Conservation (phyloP, 306 rosid genomes). For the Neltuma alba region DNA sequence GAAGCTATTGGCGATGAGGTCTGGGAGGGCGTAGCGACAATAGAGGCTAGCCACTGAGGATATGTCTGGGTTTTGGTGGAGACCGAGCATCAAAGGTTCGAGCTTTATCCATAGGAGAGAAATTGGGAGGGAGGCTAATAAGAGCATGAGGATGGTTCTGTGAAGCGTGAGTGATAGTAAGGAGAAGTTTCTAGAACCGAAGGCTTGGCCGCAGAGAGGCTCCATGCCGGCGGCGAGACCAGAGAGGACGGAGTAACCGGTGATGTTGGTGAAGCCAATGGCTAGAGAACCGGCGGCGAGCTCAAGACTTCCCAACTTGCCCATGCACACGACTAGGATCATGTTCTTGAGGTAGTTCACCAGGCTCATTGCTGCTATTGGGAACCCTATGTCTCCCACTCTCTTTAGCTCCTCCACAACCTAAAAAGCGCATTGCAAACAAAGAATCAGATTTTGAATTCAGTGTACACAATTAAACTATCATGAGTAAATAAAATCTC, state of each 20-base stretch:
- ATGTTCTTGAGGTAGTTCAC: conserved; percentile 69
- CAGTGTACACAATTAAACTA: background rate
- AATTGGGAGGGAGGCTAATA: conserved; percentile 59
- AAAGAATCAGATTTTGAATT: background rate
- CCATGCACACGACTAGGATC: conserved; percentile 70
- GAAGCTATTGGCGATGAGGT: conserved; percentile 61
- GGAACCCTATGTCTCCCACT: conserved; percentile 61
- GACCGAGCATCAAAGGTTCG: conserved; percentile 56
- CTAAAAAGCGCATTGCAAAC: conserved; percentile 39
- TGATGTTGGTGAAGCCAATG: conserved; percentile 74
- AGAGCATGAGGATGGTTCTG: conserved; percentile 57
- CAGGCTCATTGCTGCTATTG: conserved; percentile 61
- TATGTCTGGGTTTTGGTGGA: conserved; percentile 65
- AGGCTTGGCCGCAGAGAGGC: conserved; percentile 67
- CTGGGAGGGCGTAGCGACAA: conserved; percentile 72
- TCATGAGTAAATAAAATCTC: no score
- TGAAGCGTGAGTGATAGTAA: conserved; percentile 53
- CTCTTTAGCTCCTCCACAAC: conserved; percentile 63
- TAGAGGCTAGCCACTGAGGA: conserved; percentile 60
- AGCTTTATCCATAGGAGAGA: conserved; percentile 67
- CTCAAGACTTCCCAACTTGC: conserved; percentile 68
- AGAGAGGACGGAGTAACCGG: conserved; percentile 71
- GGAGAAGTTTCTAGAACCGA: conserved; percentile 58
- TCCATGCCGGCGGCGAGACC: conserved; percentile 82
- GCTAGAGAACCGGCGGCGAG: conserved; percentile 72